Percentiles rank a stretch among this genome's conserved stretches.
Conservation (phyloP, 352 stramenopile species). For the Phytophthora pseudosyringae region DNA sequence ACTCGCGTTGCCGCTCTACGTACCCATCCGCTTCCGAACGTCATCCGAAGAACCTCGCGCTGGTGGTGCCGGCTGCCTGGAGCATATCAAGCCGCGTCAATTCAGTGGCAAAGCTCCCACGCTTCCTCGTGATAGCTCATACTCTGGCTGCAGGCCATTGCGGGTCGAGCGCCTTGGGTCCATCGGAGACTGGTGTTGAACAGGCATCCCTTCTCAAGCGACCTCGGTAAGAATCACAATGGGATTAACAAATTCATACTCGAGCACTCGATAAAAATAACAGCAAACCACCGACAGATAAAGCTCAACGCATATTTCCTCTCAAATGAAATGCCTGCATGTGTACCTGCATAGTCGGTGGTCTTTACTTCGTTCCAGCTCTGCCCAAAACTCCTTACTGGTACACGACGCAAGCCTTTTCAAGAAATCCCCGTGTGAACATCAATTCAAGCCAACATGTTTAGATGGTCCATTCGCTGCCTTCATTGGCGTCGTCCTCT, state of each 20-base stretch:
- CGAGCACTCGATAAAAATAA: constrained; percentile 29
- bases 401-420: not conserved
- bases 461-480: constrained; percentile 88
- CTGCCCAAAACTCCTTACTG: constrained; percentile 8
- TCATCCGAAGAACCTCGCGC: constrained; percentile 42
- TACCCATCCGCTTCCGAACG: constrained; percentile 57
- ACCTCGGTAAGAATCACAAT: constrained; percentile 1
- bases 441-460: constrained; percentile 8
- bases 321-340: constrained; percentile 14
- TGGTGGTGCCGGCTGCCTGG: constrained; percentile 16
- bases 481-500: constrained; percentile 85
- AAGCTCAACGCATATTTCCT: constrained; percentile 38
- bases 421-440: not conserved
- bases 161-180: constrained; percentile 7
- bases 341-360: not conserved
- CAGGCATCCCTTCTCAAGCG: constrained; percentile 13
- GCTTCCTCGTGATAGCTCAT: not conserved
- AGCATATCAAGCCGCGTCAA: constrained; percentile 1
- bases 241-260: constrained; percentile 1
- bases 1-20: not conserved
- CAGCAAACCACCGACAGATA: constrained; percentile 13
- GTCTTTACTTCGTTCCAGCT: constrained; percentile 2
- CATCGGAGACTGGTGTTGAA: not conserved
- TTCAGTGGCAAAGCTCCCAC: not conserved
- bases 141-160: constrained; percentile 20